Evolutionary conservation across 495 filamentous ascomycete species (phyloP), one percentile per base, ranked within the genome.

Genomic region (Penicillium argentinense): DNA sequence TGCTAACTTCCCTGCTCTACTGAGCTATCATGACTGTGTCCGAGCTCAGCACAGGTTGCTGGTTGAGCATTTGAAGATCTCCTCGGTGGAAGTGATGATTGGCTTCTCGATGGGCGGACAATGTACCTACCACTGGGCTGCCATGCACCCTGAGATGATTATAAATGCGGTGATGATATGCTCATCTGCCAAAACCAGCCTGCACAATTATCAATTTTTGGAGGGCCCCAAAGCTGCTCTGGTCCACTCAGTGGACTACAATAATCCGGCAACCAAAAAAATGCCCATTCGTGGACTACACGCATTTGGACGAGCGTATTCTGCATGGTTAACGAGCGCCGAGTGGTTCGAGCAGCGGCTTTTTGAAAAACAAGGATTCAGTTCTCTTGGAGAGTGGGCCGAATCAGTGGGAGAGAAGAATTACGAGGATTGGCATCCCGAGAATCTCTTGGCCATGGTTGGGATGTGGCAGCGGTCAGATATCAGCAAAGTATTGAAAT

Each of bases 31-130:
- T 47, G 84, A 85, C 53, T 63, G 63, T 18, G 79, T 86, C 4
- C 64, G 65, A 14, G 82, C 81, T 4, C 81, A 86, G 56, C 59
- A 84, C 45, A 60, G 64, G 16, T 66, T 85, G n/a, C 56, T 84
- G 4, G 83, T 73, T 5, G 63, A 82, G 55, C 63, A 75, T 28
- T 59, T 86, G 2, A 67, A 71, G 2, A 65, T 85, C 39, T 57
- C 56, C 14, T 75, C 78, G 57, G 60, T 80, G 0, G 64, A 73
- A 39, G 75, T 76, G 23, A 72, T 86, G 5, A 41, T 83, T 0
- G 83, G 83, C 1, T 84, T 82, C 73, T 78, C 72, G 22, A 84
- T 86, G 83, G 82, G 81, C n/a, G 82, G 78, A 1, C 78, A 79
- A 11, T 80, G 82, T 43, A 73, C 81, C 1, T 82, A 76, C 41